Evolutionary conservation across 148 eudicot genomes (phyloP).

Genomic region (Chenopodium formosanum): DNA sequence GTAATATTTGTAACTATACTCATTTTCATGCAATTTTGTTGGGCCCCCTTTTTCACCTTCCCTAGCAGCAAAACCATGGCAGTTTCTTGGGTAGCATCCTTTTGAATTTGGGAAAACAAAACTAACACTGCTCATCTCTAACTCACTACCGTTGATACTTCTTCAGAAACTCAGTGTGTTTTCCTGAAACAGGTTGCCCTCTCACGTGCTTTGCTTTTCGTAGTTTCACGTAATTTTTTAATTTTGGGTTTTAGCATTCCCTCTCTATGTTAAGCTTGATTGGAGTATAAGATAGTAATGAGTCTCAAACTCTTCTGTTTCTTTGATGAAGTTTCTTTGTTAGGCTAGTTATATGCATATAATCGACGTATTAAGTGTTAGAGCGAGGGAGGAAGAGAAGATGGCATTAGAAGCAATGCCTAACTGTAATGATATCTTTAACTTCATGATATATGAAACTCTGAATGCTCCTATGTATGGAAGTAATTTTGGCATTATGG

Average conservation of each 20-base stretch:
- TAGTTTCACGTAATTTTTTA: not conserved
- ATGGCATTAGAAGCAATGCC: conserved; percentile 77
- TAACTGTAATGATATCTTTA: conserved; percentile 51
- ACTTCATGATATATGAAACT: conserved; percentile 63
- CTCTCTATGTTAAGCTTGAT: not conserved
- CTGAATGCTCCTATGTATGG: conserved; percentile 29
- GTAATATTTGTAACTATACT: conserved; percentile 42
- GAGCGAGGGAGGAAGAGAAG: not conserved
- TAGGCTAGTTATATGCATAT: conserved; percentile 18
- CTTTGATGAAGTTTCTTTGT: not conserved
- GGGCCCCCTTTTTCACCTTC: conserved; percentile 30
- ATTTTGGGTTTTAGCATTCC: not conserved
- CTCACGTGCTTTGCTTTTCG: conserved; percentile 25
- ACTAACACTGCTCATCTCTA: conserved; percentile 16
- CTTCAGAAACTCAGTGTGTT: not conserved
- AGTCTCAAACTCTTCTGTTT: not conserved
- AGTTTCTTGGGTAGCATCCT: conserved; percentile 22
- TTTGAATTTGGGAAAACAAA: conserved; percentile 31
- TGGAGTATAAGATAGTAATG: not conserved
- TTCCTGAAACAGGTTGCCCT: conserved; percentile 3
- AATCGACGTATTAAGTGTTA: not conserved
- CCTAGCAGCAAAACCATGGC: conserved; percentile 32
- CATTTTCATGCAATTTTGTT: conserved; percentile 29
- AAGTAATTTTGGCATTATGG: conserved; percentile 5
- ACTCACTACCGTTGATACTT: conserved; percentile 23